Conservation (phyloP, 1,284 basidiomycete genomes). For the Rhodofomes roseus region DNA sequence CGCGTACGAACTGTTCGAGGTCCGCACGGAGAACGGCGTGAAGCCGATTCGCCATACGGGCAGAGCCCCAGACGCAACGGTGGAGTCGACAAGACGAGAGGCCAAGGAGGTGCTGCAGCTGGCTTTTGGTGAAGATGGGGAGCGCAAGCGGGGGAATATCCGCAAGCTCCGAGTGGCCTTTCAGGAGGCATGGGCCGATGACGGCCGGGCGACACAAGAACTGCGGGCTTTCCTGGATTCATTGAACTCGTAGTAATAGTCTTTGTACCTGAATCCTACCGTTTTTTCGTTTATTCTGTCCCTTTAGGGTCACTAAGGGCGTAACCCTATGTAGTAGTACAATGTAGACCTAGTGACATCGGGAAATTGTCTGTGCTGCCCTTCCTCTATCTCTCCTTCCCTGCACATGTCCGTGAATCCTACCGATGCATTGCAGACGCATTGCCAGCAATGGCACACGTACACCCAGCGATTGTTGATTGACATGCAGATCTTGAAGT, state of each 20-base stretch:
- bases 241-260: background rate
- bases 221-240: background rate
- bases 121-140: background rate
- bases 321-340: no score
- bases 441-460: no score
- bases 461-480: no score
- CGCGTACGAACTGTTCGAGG: constrained; percentile 26
- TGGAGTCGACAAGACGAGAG: background rate
- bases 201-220: background rate
- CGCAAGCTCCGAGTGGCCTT: background rate
- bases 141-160: background rate
- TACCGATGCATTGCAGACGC: no score
- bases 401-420: no score
- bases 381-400: no score
- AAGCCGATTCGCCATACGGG: constrained; percentile 4
- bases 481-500: no score
- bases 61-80: background rate
- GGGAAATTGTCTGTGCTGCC: no score
- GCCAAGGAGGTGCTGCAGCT: background rate
- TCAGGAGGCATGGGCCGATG: background rate
- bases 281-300: no score
- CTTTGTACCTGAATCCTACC: no score
- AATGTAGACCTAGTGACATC: no score
- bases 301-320: no score
- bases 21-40: constrained; percentile 20